phyloP scores from a whole-genome alignment of 139 green algal species.

The Trebouxia sp. region DNA sequence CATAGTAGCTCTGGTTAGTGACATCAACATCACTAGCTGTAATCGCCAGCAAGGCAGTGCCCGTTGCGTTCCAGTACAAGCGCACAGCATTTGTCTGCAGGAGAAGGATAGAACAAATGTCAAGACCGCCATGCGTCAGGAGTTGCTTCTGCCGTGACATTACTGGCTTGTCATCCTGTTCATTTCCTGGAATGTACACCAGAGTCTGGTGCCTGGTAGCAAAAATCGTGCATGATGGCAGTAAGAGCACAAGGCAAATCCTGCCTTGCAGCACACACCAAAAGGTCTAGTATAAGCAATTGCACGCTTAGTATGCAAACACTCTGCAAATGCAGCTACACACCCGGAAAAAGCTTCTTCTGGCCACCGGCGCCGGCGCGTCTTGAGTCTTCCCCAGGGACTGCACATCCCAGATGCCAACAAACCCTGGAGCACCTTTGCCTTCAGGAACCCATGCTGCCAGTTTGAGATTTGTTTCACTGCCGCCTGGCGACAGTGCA shows the following conservation, averaged over 20 bases:
- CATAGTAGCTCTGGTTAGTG: slow-evolving; percentile 90
- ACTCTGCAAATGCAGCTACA: no score
- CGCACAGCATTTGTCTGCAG: slow-evolving; percentile 43
- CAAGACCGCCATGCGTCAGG: no score
- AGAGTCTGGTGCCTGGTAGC: no score
- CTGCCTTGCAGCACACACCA: no score
- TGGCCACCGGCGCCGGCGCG: slow-evolving; percentile 52
- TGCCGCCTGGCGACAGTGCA: slow-evolving; percentile 47
- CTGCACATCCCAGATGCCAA: slow-evolving; percentile 60
- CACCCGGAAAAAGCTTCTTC: slow-evolving; percentile 68
- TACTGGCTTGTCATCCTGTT: no score
- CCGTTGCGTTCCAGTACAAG: slow-evolving; percentile 65
- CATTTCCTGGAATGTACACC: no score
- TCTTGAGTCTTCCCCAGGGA: slow-evolving; percentile 34
- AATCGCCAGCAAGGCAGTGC: slow-evolving; percentile 76
- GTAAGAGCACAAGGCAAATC: no score
- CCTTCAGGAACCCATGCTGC: slow-evolving; percentile 72
- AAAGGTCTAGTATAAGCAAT: no score
- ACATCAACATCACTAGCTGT: slow-evolving; percentile 88
- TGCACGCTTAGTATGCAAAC: no score
- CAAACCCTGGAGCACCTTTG: slow-evolving; percentile 77
- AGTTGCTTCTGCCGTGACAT: background rate
- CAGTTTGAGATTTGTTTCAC: slow-evolving; percentile 28
- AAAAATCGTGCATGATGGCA: no score
- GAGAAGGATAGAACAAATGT: no score